Evolutionary conservation across 2,329 filamentous ascomycete genomes (phyloP), one percentile per base, ranked within the genome.

Genomic region (Pestalotiopsis sp.): DNA sequence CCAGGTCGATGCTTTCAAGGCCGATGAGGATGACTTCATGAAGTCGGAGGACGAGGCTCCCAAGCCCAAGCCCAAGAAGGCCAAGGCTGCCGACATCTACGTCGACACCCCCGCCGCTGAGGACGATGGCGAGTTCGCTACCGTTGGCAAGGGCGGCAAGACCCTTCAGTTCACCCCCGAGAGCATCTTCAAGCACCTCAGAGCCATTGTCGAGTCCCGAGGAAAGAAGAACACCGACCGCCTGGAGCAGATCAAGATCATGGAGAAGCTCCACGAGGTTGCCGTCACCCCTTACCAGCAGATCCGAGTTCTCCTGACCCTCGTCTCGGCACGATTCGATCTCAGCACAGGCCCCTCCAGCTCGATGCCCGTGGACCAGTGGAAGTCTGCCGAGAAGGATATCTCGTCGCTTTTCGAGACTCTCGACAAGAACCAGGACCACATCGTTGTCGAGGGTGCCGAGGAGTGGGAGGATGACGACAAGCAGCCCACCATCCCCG

Each of bases 401-500:
- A 90, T 98, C 70, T 88, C 88, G 14, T 86, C 86, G 61, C 88
- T 99, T 38, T 86, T 99, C 55, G 84, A 89, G 69, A 89, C 94
- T 20, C 89, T 99, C 55, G 93, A 97, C 79, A 81, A 87, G 69
- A 93, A 93, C 82, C 86, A 86, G 69, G 90, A 96, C 71, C 92
- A 95, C 78, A 86, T 98, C 64, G 93, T 99, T 61, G 86, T 96
- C 26, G 96, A 99, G 83, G 91, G 89, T 73, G 96, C 94, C 24
- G 96, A 99, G 79, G 96, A 99, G 82, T 98, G 96, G 96, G 96
- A 99, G 74, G 96, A 99, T 76, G 97, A 99, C 73, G 97, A 99
- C 75, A 98, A 98, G 85, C 88, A 90, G 55, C 96, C 96, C 14
- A 86, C 86, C 39, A 85, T 95, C 73, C 88, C 88, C 67, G 81